Conservation (phyloP, 148 eudicot species). For the Rheum nobile region DNA sequence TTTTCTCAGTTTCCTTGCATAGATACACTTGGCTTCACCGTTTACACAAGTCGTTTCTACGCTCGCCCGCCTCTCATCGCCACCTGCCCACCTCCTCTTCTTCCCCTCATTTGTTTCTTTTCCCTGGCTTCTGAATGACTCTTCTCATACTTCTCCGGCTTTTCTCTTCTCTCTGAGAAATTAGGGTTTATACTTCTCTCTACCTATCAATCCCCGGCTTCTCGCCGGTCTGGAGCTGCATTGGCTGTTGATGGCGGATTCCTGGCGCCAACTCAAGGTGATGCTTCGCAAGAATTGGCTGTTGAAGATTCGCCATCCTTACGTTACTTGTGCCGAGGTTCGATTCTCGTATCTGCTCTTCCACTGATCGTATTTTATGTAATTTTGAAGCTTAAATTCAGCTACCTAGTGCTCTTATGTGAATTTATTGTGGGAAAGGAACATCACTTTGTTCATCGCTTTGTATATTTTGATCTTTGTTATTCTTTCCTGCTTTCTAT, state of each 20-base stretch:
- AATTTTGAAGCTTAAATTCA: not conserved
- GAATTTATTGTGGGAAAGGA: not conserved
- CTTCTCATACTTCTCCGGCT: not conserved
- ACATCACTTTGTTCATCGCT: not conserved
- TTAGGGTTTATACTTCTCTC: not conserved
- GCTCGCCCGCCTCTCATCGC: not conserved
- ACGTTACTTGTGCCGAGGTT: constrained; percentile 74
- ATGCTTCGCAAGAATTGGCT: constrained; percentile 98
- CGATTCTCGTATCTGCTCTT: not conserved
- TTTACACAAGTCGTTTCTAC: constrained; percentile 5
- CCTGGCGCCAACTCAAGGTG: constrained; percentile 59
- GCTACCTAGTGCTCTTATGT: not conserved
- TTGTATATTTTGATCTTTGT: not conserved
- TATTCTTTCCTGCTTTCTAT: not conserved
- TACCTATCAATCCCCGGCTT: not conserved
- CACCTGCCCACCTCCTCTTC: not conserved
- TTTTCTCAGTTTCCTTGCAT: not conserved
- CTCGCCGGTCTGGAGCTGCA: not conserved
- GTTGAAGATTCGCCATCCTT: constrained; percentile 90
- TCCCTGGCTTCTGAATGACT: not conserved
- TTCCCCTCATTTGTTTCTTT: not conserved
- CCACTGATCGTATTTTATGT: not conserved
- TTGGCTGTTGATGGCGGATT: constrained; percentile 29
- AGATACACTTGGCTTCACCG: constrained; percentile 1
- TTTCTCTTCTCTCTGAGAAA: not conserved